These are phyloP conservation scores for Drechmeria coniospora DNA, from an alignment of 2,329 filamentous ascomycete species.

Conservation along the genomic window DNA sequence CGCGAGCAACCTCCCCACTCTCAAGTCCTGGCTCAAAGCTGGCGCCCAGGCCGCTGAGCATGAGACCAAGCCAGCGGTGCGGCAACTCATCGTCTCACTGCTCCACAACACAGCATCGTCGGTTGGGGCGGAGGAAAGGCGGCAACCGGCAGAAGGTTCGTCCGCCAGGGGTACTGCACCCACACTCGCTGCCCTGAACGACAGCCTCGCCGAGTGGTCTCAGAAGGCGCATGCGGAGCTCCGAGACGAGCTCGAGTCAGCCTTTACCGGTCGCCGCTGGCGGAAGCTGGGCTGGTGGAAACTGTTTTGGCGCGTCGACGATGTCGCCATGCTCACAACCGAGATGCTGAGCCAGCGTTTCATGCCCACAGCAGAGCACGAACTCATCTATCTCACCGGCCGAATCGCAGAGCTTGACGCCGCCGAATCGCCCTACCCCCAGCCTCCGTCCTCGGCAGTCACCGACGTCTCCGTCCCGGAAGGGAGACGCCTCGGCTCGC, in stretches of 20 bases:
- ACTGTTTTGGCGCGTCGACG: conserved; percentile 86
- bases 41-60: conserved; percentile 25
- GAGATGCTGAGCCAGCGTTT: conserved; percentile 67
- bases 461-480: conserved; percentile 1
- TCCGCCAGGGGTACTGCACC: conserved; percentile 18
- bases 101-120: conserved; percentile 36
- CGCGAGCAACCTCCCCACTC: conserved; percentile 48
- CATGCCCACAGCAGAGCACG: conserved; percentile 62
- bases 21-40: conserved; percentile 50
- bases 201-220: conserved; percentile 55
- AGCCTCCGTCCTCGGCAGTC: conserved; percentile 15
- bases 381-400: conserved; percentile 70
- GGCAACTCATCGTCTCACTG: conserved; percentile 50
- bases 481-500: conserved; percentile 9
- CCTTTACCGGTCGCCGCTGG: conserved; percentile 66
- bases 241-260: conserved; percentile 60
- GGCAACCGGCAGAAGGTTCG: conserved; percentile 17
- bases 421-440: conserved; percentile 15
- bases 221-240: conserved; percentile 71
- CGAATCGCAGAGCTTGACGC: conserved; percentile 42
- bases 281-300: conserved; percentile 82
- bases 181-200: conserved; percentile 29
- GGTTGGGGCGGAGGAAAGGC: conserved; percentile 34
- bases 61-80: conserved; percentile 49
- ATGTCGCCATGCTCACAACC: conserved; percentile 68